Evolutionary conservation across 2,329 filamentous ascomycete genomes (phyloP).

Genomic region (Aulographum hederae): DNA sequence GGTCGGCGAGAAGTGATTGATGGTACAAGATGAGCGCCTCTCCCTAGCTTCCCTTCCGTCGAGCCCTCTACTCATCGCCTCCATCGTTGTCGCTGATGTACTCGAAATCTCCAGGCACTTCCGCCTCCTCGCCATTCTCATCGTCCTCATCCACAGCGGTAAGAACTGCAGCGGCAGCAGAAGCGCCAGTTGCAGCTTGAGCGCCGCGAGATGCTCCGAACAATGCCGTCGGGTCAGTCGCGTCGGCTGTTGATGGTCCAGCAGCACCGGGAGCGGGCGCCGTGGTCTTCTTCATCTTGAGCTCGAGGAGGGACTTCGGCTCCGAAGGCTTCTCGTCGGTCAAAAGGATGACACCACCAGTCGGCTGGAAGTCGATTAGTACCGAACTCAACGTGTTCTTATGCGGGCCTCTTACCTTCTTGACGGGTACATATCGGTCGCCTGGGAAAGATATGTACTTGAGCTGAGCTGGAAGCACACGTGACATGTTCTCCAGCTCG

Average conservation of each 20-base stretch:
- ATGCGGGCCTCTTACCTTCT: constrained; percentile 50
- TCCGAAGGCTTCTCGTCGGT: constrained; percentile 67
- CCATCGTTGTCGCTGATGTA: constrained; percentile 48
- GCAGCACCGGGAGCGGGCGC: constrained; percentile 20
- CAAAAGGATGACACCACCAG: constrained; percentile 83
- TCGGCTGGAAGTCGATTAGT: constrained; percentile 46
- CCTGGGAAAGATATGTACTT: constrained; percentile 90
- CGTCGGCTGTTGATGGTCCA: constrained; percentile 8
- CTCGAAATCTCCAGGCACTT: constrained; percentile 54
- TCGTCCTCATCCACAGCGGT: constrained; percentile 77
- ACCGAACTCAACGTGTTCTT: constrained; percentile 2
- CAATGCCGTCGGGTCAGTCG: constrained; percentile 22
- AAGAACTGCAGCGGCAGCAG: constrained; percentile 60
- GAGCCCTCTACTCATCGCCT: neutral
- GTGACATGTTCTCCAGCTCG: constrained; percentile 91
- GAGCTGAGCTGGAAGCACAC: constrained; percentile 79
- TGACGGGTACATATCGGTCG: constrained; percentile 82
- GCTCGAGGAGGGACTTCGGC: constrained; percentile 64
- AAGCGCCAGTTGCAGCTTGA: constrained; percentile 38
- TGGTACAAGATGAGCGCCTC: neutral
- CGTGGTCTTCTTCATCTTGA: constrained; percentile 69
- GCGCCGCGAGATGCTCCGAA: neutral
- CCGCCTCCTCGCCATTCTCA: constrained; percentile 55
- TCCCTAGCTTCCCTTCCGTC: too few species aligned
- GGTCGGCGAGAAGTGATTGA: neutral